Evolutionary conservation across 2,329 filamentous ascomycete genomes (phyloP).

Genomic region (Cordyceps fumosorosea): DNA sequence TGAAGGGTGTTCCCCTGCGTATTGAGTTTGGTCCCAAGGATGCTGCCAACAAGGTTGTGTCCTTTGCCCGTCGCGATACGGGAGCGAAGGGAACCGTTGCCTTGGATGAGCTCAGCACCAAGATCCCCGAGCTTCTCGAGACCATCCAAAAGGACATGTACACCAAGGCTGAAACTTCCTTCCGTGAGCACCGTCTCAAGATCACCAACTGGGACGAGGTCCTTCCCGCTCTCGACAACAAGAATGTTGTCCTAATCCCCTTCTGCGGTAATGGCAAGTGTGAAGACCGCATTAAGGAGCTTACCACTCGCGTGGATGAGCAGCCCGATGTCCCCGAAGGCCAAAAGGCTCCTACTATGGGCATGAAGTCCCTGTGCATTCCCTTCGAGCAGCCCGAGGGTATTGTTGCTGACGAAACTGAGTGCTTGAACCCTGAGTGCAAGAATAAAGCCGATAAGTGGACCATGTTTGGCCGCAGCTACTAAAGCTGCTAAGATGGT

Average conservation of each 20-base stretch:
- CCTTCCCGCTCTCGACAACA: slow-evolving; percentile 78
- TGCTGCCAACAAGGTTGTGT: slow-evolving; percentile 76
- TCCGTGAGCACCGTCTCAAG: slow-evolving; percentile 71
- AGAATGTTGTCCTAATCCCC: slow-evolving; percentile 89
- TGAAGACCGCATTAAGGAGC: slow-evolving; percentile 91
- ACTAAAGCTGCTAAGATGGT: slow-evolving; percentile 32
- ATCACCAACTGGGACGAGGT: slow-evolving; percentile 89
- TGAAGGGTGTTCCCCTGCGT: slow-evolving; percentile 89
- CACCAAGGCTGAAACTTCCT: slow-evolving; percentile 68
- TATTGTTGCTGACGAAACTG: slow-evolving; percentile 71
- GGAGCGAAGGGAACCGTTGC: slow-evolving; percentile 75
- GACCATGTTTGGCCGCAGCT: slow-evolving; percentile 85
- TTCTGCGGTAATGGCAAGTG: slow-evolving; percentile 77
- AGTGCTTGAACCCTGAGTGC: slow-evolving; percentile 89
- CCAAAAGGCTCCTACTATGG: slow-evolving; percentile 51
- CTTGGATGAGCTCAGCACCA: slow-evolving; percentile 64
- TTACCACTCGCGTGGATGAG: slow-evolving; percentile 70
- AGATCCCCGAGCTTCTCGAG: slow-evolving; percentile 76
- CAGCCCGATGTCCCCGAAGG: slow-evolving; percentile 46
- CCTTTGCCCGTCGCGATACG: slow-evolving; percentile 80
- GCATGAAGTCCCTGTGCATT: slow-evolving; percentile 67
- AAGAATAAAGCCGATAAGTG: slow-evolving; percentile 69
- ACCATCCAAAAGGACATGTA: slow-evolving; percentile 83
- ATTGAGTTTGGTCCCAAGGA: slow-evolving; percentile 97
- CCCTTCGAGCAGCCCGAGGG: slow-evolving; percentile 78